phyloP scores from a whole-genome alignment of 176 grass and related monocot genomes.

The Pharus latifolius region DNA sequence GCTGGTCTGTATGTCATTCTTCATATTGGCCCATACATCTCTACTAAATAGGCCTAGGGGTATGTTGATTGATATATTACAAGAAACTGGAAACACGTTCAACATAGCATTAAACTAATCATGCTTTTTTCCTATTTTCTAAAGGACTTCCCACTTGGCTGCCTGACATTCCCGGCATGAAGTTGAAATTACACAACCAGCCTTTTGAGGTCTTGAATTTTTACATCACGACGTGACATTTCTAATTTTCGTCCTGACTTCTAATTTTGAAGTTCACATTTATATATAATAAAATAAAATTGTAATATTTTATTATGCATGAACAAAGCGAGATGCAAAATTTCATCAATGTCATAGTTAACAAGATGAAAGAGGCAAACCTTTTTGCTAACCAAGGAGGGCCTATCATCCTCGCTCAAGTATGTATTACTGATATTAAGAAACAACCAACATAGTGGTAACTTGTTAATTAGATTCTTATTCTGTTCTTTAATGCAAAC shows the following conservation, averaged over 20 bases:
- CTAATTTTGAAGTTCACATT: no score
- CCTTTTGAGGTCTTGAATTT: constrained; percentile 33
- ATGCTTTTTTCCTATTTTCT: neutral
- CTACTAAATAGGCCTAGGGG: constrained; percentile 46
- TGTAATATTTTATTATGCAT: no score
- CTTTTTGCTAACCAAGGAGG: constrained; percentile 46
- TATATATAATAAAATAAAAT: neutral
- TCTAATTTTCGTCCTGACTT: no score
- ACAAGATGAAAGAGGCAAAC: constrained; percentile 39
- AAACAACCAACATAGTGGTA: no score
- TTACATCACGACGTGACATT: neutral
- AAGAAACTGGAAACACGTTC: no score
- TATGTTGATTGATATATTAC: neutral
- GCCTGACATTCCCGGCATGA: constrained; percentile 34
- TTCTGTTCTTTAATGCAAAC: neutral
- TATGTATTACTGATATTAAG: neutral
- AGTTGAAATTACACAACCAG: constrained; percentile 48
- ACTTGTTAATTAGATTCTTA: neutral
- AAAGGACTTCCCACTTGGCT: constrained; percentile 52
- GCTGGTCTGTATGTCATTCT: constrained; percentile 36
- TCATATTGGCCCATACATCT: constrained; percentile 39
- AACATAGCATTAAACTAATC: neutral
- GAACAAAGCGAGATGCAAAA: constrained; percentile 49
- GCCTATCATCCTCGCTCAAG: constrained; percentile 53
- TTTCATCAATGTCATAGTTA: constrained; percentile 42